Conservation (phyloP, 1,284 basidiomycete genomes). For the Neonothopanus nambi region DNA sequence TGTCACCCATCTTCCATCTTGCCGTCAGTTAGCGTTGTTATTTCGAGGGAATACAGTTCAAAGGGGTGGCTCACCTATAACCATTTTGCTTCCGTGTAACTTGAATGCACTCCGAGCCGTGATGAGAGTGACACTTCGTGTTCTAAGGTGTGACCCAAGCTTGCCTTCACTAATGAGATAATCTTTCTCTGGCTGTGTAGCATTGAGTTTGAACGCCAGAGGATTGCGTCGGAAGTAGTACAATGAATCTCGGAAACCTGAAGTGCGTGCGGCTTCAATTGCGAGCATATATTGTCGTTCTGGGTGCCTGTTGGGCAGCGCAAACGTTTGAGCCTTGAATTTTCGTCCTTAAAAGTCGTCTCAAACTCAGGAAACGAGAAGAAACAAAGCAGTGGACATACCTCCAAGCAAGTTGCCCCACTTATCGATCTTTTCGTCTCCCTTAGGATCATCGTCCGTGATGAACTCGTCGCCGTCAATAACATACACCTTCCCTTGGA, state of each 20-base stretch:
- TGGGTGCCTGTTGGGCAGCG: constrained; percentile 79
- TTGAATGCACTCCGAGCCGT: constrained; percentile 94
- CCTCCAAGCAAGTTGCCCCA: constrained; percentile 86
- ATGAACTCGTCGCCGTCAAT: constrained; percentile 90
- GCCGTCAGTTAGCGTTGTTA: constrained; percentile 5
- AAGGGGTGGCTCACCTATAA: constrained; percentile 62
- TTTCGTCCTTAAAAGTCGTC: constrained; percentile 60
- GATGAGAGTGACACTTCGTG: constrained; percentile 91
- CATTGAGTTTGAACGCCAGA: constrained; percentile 87
- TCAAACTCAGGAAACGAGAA: constrained; percentile 7
- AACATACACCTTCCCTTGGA: constrained; percentile 75
- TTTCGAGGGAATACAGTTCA: not conserved
- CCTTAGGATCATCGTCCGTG: constrained; percentile 82
- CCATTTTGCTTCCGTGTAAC: constrained; percentile 88
- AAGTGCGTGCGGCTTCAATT: constrained; percentile 94
- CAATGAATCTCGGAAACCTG: constrained; percentile 94
- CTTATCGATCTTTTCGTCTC: constrained; percentile 89
- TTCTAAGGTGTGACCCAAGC: constrained; percentile 85
- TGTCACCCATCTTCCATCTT: constrained; percentile 87
- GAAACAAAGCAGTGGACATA: constrained; percentile 37
- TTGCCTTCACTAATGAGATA: constrained; percentile 87
- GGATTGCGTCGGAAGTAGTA: constrained; percentile 95
- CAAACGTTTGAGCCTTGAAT: constrained; percentile 89
- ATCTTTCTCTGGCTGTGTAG: constrained; percentile 87
- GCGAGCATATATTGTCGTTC: constrained; percentile 91